phyloP scores from a whole-genome alignment of 371 early-diverging fungal genomes.

The Paraphysoderma sedebokerense region DNA sequence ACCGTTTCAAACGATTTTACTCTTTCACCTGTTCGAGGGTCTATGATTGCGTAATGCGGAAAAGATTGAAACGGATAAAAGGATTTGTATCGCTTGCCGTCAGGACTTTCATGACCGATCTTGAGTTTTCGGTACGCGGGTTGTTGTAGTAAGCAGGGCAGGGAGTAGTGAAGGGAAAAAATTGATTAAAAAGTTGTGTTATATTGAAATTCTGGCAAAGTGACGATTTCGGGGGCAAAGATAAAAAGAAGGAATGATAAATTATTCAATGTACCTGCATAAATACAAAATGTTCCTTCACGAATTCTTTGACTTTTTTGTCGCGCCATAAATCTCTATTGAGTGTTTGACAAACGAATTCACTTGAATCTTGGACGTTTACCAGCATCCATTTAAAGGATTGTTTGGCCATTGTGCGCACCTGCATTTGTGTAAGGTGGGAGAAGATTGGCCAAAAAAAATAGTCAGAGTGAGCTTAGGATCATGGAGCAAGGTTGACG shows the following conservation, averaged over 20 bases:
- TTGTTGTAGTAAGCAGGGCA: no score
- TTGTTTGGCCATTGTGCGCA: conserved; percentile 18
- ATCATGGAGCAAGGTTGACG: background rate
- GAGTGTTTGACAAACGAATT: conserved; percentile 72
- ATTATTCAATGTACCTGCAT: conserved; percentile 32
- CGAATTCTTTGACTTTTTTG: conserved; percentile 45
- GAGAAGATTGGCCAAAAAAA: background rate
- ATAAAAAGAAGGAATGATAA: background rate
- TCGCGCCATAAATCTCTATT: conserved; percentile 89
- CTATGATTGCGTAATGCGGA: conserved; percentile 77
- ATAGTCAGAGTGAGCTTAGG: background rate
- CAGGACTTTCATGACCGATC: conserved; percentile 40
- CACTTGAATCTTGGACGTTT: conserved; percentile 64
- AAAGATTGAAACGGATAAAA: conserved; percentile 49
- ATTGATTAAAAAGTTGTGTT: no score
- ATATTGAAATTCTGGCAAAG: no score
- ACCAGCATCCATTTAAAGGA: conserved; percentile 82
- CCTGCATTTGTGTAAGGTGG: background rate
- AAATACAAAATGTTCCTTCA: conserved; percentile 66
- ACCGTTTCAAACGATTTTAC: background rate
- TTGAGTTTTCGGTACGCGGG: no score
- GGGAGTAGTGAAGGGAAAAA: no score
- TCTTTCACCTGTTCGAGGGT: conserved; percentile 66
- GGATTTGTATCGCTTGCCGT: conserved; percentile 48
- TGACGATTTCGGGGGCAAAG: no score